Conservation (phyloP, 2,329 filamentous ascomycete genomes). For the Calonectria crousiana region DNA sequence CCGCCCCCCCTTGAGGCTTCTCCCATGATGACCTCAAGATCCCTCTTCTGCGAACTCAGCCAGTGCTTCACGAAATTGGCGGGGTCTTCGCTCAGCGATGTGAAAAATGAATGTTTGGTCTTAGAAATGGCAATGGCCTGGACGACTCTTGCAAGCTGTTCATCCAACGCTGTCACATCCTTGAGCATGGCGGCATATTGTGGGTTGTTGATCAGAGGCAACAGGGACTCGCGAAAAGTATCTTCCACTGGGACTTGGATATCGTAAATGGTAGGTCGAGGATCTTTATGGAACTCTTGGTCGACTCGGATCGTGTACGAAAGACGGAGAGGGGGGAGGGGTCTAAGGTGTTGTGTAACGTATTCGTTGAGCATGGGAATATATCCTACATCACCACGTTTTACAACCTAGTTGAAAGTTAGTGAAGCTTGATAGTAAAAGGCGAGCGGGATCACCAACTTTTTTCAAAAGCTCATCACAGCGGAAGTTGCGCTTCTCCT, state of each 20-base stretch:
- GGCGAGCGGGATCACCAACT: slow-evolving; percentile 61
- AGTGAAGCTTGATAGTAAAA: slow-evolving; percentile 30
- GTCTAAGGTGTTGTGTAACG: slow-evolving; percentile 81
- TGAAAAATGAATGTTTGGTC: slow-evolving; percentile 91
- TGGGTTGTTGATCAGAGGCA: slow-evolving; percentile 75
- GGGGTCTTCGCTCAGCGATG: slow-evolving; percentile 82
- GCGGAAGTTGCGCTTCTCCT: slow-evolving; percentile 92
- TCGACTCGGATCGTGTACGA: slow-evolving; percentile 96
- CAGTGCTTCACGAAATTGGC: slow-evolving; percentile 87
- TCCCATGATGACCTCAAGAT: slow-evolving; percentile 88
- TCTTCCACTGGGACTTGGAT: slow-evolving; percentile 88
- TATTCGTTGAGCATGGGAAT: slow-evolving; percentile 89
- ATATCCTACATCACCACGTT: slow-evolving; percentile 79
- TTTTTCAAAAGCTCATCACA: slow-evolving; percentile 86
- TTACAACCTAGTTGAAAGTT: slow-evolving; percentile 71
- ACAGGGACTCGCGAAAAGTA: slow-evolving; percentile 77
- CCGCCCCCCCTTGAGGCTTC: slow-evolving; percentile 77
- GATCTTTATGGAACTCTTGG: slow-evolving; percentile 80
- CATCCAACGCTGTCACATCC: slow-evolving; percentile 82
- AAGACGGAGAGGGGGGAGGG: slow-evolving; percentile 85
- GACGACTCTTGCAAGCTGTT: slow-evolving; percentile 85
- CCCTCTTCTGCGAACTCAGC: slow-evolving; percentile 91
- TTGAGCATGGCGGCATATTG: slow-evolving; percentile 79
- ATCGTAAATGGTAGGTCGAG: slow-evolving; percentile 89
- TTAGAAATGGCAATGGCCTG: slow-evolving; percentile 88